Evolutionary conservation across 257 asterid genomes (phyloP).

Genomic region (Primulina huaijiensis): DNA sequence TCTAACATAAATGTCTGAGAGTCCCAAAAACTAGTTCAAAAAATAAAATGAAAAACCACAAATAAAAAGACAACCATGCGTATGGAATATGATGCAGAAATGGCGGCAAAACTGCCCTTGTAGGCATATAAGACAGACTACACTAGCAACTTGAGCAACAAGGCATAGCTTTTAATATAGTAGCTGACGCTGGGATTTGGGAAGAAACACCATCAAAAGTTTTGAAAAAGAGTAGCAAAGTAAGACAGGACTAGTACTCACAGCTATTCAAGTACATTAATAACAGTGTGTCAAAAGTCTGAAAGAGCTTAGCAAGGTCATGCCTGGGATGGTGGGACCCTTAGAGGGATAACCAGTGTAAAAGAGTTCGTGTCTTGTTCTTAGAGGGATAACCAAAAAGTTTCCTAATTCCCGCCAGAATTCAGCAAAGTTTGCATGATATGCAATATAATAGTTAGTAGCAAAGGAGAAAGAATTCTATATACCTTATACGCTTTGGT

Average conservation of each 20-base stretch:
- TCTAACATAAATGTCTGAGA: too few relatives aligned
- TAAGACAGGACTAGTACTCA: neutral
- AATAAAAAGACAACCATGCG: too few relatives aligned
- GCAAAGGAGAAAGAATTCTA: conserved; percentile 14
- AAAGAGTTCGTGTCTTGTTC: neutral
- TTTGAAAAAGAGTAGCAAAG: neutral
- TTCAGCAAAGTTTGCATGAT: conserved; percentile 7
- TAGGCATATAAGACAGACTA: too few relatives aligned
- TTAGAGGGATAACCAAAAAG: neutral
- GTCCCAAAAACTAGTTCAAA: too few relatives aligned
- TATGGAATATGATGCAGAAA: too few relatives aligned
- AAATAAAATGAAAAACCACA: too few relatives aligned
- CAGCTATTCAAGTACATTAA: neutral
- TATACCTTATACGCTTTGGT: conserved; percentile 85
- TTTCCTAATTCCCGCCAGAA: conserved; percentile 11
- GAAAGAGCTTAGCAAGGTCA: neutral
- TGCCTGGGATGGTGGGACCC: neutral
- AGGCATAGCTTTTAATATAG: too few relatives aligned
- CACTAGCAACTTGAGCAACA: too few relatives aligned
- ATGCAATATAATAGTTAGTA: conserved; percentile 10
- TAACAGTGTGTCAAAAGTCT: neutral
- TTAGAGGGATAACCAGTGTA: neutral
- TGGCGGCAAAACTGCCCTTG: too few relatives aligned
- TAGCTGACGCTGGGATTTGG: too few relatives aligned
- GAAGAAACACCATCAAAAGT: too few relatives aligned